Percentiles rank a stretch among this genome's conserved stretches.
These are phyloP conservation scores for Metrosideros polymorpha DNA, from an alignment of 441 rosid species.

Conservation along the genomic window DNA sequence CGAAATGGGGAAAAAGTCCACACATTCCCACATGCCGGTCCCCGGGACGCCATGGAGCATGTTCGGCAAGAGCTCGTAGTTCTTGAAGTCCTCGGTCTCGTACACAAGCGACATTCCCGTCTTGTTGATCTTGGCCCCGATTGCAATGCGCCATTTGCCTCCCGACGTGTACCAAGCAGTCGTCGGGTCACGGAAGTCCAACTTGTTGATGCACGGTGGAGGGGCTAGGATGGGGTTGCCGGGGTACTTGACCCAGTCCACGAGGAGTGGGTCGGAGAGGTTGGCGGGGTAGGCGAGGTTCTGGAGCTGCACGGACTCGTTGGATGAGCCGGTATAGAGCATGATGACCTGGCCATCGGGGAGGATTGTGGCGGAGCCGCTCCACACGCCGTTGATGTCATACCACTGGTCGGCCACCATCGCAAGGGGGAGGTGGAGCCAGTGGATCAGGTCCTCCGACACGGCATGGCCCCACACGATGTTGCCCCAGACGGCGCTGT, in stretches of 20 bases:
- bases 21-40: conserved; percentile 99
- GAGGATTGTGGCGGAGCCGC: conserved; percentile 83
- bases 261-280: conserved; percentile 65
- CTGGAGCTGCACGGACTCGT: conserved; percentile 67
- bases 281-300: conserved; percentile 88
- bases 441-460: conserved; percentile 77
- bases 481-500: conserved; percentile 81
- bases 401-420: conserved; percentile 86
- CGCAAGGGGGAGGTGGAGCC: conserved; percentile 80
- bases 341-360: conserved; percentile 63
- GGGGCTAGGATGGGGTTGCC: conserved; percentile 72
- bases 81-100: conserved; percentile 60
- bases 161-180: conserved; percentile 74
- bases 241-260: conserved; percentile 67
- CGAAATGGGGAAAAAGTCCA: conserved; percentile 79
- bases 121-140: conserved; percentile 62
- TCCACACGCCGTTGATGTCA: conserved; percentile 87
- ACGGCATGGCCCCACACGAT: conserved; percentile 98
- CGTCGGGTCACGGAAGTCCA: conserved; percentile 90
- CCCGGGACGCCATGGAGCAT: conserved; percentile 51
- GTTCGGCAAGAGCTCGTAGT: conserved; percentile 28
- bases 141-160: conserved; percentile 69
- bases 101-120: conserved; percentile 72
- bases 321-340: conserved; percentile 82
- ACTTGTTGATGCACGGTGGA: conserved; percentile 45